Evolutionary conservation across 768 basidiomycete species (phyloP).

Genomic region (Pleurotus eryngii): DNA sequence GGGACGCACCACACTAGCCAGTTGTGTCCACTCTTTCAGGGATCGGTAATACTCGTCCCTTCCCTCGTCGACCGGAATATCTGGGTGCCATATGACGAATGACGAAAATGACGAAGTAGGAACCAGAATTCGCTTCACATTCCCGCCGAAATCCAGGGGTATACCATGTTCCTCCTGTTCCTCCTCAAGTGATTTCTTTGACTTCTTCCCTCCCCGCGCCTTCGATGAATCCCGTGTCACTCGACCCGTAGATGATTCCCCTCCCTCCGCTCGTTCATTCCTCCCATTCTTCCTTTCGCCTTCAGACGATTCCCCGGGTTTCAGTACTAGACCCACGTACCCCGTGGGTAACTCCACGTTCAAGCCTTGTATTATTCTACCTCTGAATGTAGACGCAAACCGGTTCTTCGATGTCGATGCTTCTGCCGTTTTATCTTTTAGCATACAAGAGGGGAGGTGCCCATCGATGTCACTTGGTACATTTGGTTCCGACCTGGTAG

Average conservation of each 20-base stretch:
- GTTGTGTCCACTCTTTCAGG: slow-evolving; percentile 65
- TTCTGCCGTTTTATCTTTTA: too few species aligned
- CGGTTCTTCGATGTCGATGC: slow-evolving; percentile 18
- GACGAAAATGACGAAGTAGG: slow-evolving; percentile 58
- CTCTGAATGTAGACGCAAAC: slow-evolving; percentile 68
- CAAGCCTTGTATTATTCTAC: slow-evolving; percentile 69
- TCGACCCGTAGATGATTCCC: slow-evolving; percentile 19
- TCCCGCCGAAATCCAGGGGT: slow-evolving; percentile 14
- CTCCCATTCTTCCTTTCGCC: slow-evolving; percentile 7
- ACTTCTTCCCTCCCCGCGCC: slow-evolving; percentile 23
- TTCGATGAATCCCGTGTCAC: slow-evolving; percentile 24
- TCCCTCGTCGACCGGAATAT: slow-evolving; percentile 64
- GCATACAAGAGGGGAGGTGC: too few species aligned
- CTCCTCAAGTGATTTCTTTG: slow-evolving; percentile 25
- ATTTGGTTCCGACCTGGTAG: not conserved
- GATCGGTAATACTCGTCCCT: slow-evolving; percentile 70
- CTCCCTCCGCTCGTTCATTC: slow-evolving; percentile 8
- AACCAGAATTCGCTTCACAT: slow-evolving; percentile 31
- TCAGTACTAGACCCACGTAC: slow-evolving; percentile 64
- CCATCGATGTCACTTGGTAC: slow-evolving; percentile 17
- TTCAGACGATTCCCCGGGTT: not conserved
- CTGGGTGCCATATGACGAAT: slow-evolving; percentile 75
- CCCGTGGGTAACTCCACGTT: slow-evolving; percentile 59
- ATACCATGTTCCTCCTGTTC: slow-evolving; percentile 21
- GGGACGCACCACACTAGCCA: slow-evolving; percentile 57